These are phyloP conservation scores for Phytophthora nicotianae DNA, from an alignment of 352 stramenopile genomes.

Conservation along the genomic window DNA sequence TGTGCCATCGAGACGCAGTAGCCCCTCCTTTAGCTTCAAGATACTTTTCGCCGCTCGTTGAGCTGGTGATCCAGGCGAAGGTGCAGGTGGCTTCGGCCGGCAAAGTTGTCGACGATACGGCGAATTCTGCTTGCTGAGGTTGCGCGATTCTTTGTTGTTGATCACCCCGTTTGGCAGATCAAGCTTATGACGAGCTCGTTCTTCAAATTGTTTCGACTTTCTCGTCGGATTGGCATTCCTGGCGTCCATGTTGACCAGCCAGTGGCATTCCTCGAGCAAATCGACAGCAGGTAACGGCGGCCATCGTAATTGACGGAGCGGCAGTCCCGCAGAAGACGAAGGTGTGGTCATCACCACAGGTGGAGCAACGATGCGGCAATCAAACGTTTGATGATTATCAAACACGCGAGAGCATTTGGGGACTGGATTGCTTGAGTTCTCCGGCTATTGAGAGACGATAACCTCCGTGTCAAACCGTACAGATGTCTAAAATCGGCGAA, in stretches of 20 bases:
- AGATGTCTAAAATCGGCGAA: slow-evolving; percentile 26
- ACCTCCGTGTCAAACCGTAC: slow-evolving; percentile 16
- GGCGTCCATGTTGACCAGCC: slow-evolving; percentile 39
- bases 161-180: slow-evolving; percentile 7
- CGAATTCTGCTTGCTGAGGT: slow-evolving; percentile 33
- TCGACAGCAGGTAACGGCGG: slow-evolving; percentile 39
- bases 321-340: slow-evolving; percentile 15
- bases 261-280: slow-evolving; percentile 48
- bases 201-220: slow-evolving; percentile 12
- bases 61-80: slow-evolving; percentile 40
- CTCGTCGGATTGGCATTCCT: slow-evolving; percentile 11
- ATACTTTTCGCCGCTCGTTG: slow-evolving; percentile 63
- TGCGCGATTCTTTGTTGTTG: slow-evolving; percentile 9
- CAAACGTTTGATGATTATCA: slow-evolving; percentile 8
- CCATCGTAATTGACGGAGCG: slow-evolving; percentile 46
- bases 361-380: slow-evolving; percentile 11
- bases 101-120: slow-evolving; percentile 44
- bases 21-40: slow-evolving; percentile 51
- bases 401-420: slow-evolving; percentile 17
- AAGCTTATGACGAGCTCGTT: slow-evolving; percentile 10
- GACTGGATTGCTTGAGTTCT: slow-evolving; percentile 7
- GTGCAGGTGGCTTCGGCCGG: slow-evolving; percentile 16
- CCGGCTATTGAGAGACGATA: slow-evolving; percentile 1
- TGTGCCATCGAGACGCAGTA: slow-evolving; percentile 28
- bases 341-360: slow-evolving; percentile 5